Evolutionary conservation across 2,329 filamentous ascomycete genomes (phyloP).

Genomic region (Cadophora gregata): DNA sequence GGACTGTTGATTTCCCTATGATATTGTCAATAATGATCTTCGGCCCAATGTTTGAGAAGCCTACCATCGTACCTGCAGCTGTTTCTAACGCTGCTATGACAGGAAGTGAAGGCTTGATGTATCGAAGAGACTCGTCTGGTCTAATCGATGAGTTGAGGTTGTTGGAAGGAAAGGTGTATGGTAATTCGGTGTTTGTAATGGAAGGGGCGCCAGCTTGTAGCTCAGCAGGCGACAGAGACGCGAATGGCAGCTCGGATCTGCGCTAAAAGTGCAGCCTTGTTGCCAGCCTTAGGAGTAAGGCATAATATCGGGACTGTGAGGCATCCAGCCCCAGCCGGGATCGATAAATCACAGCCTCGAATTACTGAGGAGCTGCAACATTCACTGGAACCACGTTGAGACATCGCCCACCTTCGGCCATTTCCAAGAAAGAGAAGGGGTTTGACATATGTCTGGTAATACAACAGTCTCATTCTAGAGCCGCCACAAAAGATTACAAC

Average conservation of each 20-base stretch:
- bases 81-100: slow-evolving; percentile 15
- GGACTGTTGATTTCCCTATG: slow-evolving; percentile 52
- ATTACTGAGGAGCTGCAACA: slow-evolving; percentile 6
- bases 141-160: slow-evolving; percentile 35
- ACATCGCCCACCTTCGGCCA: background rate
- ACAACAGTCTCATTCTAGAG: background rate
- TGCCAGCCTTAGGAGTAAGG: background rate
- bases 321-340: background rate
- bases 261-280: slow-evolving; percentile 8
- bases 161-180: slow-evolving; percentile 26
- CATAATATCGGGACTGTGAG: slow-evolving; percentile 1
- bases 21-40: slow-evolving; percentile 31
- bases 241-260: slow-evolving; percentile 22
- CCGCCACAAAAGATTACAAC: background rate
- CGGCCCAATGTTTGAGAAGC: slow-evolving; percentile 29
- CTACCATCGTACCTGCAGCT: slow-evolving; percentile 41
- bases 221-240: slow-evolving; percentile 38
- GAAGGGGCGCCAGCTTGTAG: slow-evolving; percentile 30
- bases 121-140: slow-evolving; percentile 22
- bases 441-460: background rate
- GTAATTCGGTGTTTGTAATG: slow-evolving; percentile 35
- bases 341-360: slow-evolving; percentile 22
- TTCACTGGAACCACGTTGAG: slow-evolving; percentile 28
- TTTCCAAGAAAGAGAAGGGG: background rate
- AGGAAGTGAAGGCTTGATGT: background rate